These are phyloP conservation scores for Thalassiosira profunda DNA, from an alignment of 108 stramenopile species.

Conservation along the genomic window DNA sequence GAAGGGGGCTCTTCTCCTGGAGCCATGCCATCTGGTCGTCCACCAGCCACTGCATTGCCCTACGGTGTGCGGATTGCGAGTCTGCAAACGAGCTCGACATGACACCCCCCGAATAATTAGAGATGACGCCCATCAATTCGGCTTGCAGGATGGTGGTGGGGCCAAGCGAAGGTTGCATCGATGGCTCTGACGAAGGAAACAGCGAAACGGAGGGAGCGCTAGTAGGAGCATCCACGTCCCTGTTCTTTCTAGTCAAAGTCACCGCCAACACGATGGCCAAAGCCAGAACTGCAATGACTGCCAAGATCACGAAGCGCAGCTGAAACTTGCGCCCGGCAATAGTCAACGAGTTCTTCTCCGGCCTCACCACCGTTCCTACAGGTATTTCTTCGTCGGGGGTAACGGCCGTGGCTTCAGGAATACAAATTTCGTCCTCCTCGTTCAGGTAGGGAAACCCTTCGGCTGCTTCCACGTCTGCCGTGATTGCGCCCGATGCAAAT, in stretches of 20 bases:
- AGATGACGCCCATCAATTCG: not conserved
- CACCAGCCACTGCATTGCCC: conserved; percentile 6
- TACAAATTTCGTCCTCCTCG: not conserved
- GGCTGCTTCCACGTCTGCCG: not conserved
- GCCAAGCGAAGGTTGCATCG: not conserved
- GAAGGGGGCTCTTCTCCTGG: not conserved
- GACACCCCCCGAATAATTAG: not conserved
- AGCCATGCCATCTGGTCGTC: not conserved
- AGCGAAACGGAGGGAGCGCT: not conserved
- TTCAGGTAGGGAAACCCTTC: not conserved
- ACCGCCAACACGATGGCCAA: not conserved
- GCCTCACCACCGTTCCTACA: not conserved
- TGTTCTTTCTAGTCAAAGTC: not conserved
- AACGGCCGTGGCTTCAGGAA: not conserved
- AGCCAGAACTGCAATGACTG: not conserved
- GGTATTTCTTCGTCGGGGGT: not conserved
- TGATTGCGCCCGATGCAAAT: too few species aligned
- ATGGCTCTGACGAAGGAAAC: conserved; percentile 3
- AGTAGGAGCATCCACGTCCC: not conserved
- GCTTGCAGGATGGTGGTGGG: not conserved
- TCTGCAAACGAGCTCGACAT: not conserved
- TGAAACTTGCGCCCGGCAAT: not conserved
- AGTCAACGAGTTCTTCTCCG: not conserved
- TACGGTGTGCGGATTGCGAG: not conserved
- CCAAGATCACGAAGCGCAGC: not conserved